Evolutionary conservation across 768 basidiomycete species (phyloP).

Genomic region (Clavaria fumosa): DNA sequence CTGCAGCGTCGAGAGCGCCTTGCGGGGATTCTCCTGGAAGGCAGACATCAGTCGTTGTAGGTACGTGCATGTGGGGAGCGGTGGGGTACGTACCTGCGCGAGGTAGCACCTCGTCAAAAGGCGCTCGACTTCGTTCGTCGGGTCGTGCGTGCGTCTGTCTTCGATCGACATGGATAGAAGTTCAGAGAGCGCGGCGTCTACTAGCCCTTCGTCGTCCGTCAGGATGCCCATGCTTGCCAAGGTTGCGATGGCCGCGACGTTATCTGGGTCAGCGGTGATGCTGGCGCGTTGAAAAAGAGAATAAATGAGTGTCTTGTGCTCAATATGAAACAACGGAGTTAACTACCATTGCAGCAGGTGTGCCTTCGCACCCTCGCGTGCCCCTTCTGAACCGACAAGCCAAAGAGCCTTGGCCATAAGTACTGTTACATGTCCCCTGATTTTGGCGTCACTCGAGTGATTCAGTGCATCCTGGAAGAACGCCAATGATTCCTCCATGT

Average conservation of each 20-base stretch:
- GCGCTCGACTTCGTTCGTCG: conserved; percentile 50
- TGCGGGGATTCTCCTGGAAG: conserved; percentile 33
- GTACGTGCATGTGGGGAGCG: not conserved
- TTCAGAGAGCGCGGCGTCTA: conserved; percentile 80
- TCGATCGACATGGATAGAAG: conserved; percentile 56
- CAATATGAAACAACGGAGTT: not conserved
- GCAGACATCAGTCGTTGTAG: not conserved
- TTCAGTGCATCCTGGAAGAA: conserved; percentile 55
- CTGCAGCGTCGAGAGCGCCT: conserved; percentile 40
- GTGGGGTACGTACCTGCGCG: conserved; percentile 37
- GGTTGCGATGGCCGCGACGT: conserved; percentile 65
- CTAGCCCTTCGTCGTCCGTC: conserved; percentile 57
- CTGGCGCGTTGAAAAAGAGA: conserved; percentile 23
- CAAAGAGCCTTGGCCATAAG: conserved; percentile 79
- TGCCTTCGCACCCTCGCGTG: conserved; percentile 58
- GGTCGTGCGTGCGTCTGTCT: conserved; percentile 50
- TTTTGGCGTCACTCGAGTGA: conserved; percentile 22
- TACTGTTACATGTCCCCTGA: conserved; percentile 58
- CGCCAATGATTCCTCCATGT: conserved; percentile 46
- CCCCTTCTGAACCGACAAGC: conserved; percentile 64
- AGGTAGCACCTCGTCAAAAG: conserved; percentile 61
- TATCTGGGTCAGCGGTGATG: conserved; percentile 62
- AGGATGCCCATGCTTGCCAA: conserved; percentile 85
- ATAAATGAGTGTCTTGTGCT: too few relatives aligned
- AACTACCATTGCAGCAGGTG: conserved; percentile 71